Evolutionary conservation across 306 rosid species (phyloP), one percentile per base, ranked within the genome.

Genomic region (cucumber (Cucumis sativus)): DNA sequence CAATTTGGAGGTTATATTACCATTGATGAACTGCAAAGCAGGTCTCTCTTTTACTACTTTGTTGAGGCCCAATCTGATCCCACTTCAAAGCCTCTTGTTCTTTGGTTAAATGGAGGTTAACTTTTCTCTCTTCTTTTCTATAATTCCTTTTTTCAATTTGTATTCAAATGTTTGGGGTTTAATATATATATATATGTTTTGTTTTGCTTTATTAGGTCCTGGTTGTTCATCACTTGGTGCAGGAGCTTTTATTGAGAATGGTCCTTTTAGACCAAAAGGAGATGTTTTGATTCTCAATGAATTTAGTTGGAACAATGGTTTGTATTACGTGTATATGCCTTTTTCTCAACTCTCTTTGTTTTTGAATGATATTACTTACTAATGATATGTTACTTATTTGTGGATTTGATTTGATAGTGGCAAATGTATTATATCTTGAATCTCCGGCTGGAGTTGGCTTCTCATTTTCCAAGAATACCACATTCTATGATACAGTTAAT

Each of bases 381-480:
- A 23, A 23, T 23, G 25, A 23, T 23, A 23, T 23, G 25, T 23
- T 23, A 23, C 20, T 68, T 17, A 45, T 15, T 63, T 43, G n/a
- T 45, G 23, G 14, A 14, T 47, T 70, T 28, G 30, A 0, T 9
- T 47, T 71, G 76, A 9, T 64, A 92, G 97, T 65, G 80, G 97
- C 96, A 71, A 92, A 92, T 51, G 68, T 92, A 77, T 8, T 92
- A 6, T 88, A 92, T 79, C 59, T 90, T 85, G 96, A 92, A 43
- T 84, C 95, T 8, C 96, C 96, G 0, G 96, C 93, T 7, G 96
- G 96, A 61, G 97, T 92, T 88, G 96, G 97, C 69, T 92, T 92
- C 87, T 92, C 97, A 14, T 92, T 85, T 82, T 90, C 96, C 14
- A 56, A 76, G 10, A 87, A 89, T 52, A 33, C 81, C 57, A 79